These are phyloP conservation scores for Viridothelium virens DNA, from an alignment of 495 filamentous ascomycete species.

Conservation along the genomic window DNA sequence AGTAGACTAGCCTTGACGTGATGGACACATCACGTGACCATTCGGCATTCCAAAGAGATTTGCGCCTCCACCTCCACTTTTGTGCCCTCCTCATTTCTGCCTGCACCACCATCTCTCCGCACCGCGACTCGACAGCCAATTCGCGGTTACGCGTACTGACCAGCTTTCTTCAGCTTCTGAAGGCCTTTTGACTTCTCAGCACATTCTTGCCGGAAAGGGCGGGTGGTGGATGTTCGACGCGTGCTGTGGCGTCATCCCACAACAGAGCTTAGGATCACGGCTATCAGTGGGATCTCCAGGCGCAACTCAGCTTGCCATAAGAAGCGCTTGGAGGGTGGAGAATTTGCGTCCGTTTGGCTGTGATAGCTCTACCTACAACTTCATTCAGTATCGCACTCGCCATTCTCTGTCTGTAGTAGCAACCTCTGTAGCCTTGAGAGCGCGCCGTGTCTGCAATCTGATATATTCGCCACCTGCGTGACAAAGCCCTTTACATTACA, in stretches of 20 bases:
- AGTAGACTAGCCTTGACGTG: not conserved
- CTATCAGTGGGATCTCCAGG: not conserved
- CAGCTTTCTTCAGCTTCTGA: not conserved
- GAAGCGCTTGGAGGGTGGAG: constrained; percentile 5
- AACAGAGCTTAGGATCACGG: not conserved
- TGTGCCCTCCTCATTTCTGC: constrained; percentile 7
- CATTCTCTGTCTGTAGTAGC: constrained; percentile 12
- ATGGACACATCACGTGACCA: not conserved
- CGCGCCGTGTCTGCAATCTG: constrained; percentile 4
- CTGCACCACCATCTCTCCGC: not conserved
- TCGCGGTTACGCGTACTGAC: constrained; percentile 4
- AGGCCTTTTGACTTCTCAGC: not conserved
- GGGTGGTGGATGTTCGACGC: not conserved
- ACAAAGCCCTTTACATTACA: constrained; percentile 7
- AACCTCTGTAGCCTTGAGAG: constrained; percentile 3
- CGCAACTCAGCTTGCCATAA: not conserved
- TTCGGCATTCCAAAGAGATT: constrained; percentile 9
- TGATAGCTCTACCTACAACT: constrained; percentile 9
- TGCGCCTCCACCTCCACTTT: constrained; percentile 6
- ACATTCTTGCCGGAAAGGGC: not conserved
- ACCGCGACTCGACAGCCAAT: not conserved
- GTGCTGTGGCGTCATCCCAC: constrained; percentile 1
- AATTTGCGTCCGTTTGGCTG: constrained; percentile 2
- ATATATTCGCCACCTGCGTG: not conserved
- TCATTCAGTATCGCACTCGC: constrained; percentile 7